phyloP scores from a whole-genome alignment of 495 filamentous ascomycete genomes.

The Bacidia rubella region DNA sequence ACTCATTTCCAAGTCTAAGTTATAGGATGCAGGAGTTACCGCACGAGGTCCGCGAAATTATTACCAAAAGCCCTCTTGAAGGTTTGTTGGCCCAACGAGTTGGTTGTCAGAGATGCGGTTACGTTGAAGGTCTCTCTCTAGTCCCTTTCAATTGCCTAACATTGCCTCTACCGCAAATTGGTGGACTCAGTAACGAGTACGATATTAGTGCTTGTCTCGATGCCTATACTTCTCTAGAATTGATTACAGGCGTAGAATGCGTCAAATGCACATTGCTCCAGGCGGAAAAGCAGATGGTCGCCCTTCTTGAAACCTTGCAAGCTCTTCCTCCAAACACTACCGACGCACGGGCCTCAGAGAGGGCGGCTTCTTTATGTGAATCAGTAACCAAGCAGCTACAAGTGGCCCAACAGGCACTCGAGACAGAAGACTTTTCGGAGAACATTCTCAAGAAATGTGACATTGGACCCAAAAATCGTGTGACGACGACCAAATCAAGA shows the following conservation, averaged over 20 bases:
- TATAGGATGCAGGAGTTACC: constrained; percentile 5
- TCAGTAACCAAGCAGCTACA: constrained; percentile 39
- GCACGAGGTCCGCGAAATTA: constrained; percentile 12
- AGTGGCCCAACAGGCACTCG: constrained; percentile 53
- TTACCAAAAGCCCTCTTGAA: constrained; percentile 58
- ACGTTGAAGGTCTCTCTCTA: constrained; percentile 71
- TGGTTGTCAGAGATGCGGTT: constrained; percentile 73
- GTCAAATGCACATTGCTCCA: constrained; percentile 72
- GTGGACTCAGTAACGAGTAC: constrained; percentile 37
- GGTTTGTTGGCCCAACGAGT: constrained; percentile 82
- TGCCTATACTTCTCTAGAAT: constrained; percentile 71
- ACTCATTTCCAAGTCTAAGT: neutral
- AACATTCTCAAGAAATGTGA: constrained; percentile 57
- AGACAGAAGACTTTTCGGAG: constrained; percentile 70
- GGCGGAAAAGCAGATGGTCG: constrained; percentile 33
- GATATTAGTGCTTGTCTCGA: constrained; percentile 67
- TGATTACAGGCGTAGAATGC: constrained; percentile 80
- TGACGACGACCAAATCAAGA: constrained; percentile 68
- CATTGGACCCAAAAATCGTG: constrained; percentile 51
- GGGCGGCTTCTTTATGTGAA: constrained; percentile 18
- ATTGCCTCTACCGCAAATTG: constrained; percentile 40
- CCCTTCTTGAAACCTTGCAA: constrained; percentile 23
- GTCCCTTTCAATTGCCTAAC: constrained; percentile 93
- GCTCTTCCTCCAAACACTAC: neutral
- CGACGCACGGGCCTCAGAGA: neutral